Evolutionary conservation across 805 yeast species (phyloP).

Genomic region (Metschnikowia colocasiae): DNA sequence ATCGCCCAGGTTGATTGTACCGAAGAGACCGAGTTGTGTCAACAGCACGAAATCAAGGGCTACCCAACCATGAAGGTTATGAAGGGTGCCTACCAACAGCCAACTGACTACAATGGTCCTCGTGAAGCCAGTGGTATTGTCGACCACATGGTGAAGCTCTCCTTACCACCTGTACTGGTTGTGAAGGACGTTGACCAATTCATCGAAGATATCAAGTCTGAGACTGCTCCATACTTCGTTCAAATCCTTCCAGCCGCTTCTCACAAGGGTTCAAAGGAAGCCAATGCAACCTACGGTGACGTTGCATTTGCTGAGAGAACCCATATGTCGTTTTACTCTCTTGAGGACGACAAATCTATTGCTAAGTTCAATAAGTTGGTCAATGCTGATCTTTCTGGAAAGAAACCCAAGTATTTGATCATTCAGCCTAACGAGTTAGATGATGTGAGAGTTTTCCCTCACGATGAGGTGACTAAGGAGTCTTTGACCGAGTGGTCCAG

Average conservation of each 20-base stretch:
- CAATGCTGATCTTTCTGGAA: slow-evolving; percentile 22
- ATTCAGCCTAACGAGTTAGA: slow-evolving; percentile 44
- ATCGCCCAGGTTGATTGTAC: slow-evolving; percentile 87
- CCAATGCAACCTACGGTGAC: slow-evolving; percentile 54
- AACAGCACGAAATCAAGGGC: slow-evolving; percentile 65
- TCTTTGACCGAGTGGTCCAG: slow-evolving; percentile 47
- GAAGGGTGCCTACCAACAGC: slow-evolving; percentile 43
- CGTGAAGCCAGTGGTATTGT: slow-evolving; percentile 79
- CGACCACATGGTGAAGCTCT: slow-evolving; percentile 73
- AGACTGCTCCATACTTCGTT: slow-evolving; percentile 53
- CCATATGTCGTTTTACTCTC: slow-evolving; percentile 55
- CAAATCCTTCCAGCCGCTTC: slow-evolving; percentile 42
- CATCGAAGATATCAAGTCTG: slow-evolving; percentile 44
- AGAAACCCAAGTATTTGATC: slow-evolving; percentile 40
- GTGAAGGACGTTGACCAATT: slow-evolving; percentile 48
- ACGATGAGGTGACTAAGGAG: slow-evolving; percentile 25
- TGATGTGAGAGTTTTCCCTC: slow-evolving; percentile 46
- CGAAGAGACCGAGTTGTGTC: slow-evolving; percentile 68
- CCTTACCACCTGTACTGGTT: slow-evolving; percentile 62
- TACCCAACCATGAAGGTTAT: slow-evolving; percentile 82
- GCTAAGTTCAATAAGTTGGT: slow-evolving; percentile 35
- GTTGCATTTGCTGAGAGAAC: slow-evolving; percentile 67
- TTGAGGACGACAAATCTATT: slow-evolving; percentile 40
- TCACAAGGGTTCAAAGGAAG: slow-evolving; percentile 18
- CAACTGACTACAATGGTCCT: slow-evolving; percentile 75